Evolutionary conservation across 2,329 filamentous ascomycete genomes (phyloP).

Genomic region (Hymenoscyphus fraxineus): DNA sequence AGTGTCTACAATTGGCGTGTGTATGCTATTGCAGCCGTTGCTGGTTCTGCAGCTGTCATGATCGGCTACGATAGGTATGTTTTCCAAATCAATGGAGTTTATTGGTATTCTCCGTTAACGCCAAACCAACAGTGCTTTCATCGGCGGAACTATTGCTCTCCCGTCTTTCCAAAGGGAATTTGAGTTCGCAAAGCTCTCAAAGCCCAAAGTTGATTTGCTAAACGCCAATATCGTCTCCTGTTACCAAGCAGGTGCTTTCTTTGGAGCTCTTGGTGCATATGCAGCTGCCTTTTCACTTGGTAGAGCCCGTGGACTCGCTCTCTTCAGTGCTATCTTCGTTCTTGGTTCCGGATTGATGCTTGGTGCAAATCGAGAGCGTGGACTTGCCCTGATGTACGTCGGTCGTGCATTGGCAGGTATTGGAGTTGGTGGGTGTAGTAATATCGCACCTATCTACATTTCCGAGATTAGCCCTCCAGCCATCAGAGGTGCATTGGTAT

Average conservation of each 20-base stretch:
- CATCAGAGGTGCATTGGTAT: conserved; percentile 60
- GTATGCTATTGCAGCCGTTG: conserved; percentile 50
- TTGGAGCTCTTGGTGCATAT: conserved; percentile 70
- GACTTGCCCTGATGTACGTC: conserved; percentile 60
- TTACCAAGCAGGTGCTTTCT: conserved; percentile 81
- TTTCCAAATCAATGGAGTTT: neutral
- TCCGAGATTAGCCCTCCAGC: conserved; percentile 50
- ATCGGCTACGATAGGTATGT: conserved; percentile 43
- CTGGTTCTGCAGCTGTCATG: conserved; percentile 54
- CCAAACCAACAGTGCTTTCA: conserved; percentile 64
- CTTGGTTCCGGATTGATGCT: conserved; percentile 71
- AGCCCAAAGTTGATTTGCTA: conserved; percentile 51
- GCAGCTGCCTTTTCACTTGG: conserved; percentile 63
- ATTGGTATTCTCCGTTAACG: neutral
- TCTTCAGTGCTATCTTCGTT: conserved; percentile 61
- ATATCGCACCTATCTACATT: conserved; percentile 54
- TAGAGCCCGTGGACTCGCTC: conserved; percentile 58
- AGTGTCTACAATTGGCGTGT: conserved; percentile 60
- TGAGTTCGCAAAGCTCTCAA: conserved; percentile 48
- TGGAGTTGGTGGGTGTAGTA: conserved; percentile 59
- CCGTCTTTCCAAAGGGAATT: conserved; percentile 69
- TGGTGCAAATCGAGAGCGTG: conserved; percentile 56
- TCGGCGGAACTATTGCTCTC: conserved; percentile 70
- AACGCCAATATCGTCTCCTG: conserved; percentile 75
- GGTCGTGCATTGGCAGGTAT: conserved; percentile 62